Evolutionary conservation across 805 yeast genomes (phyloP).

Genomic region (Starmerella sp.): DNA sequence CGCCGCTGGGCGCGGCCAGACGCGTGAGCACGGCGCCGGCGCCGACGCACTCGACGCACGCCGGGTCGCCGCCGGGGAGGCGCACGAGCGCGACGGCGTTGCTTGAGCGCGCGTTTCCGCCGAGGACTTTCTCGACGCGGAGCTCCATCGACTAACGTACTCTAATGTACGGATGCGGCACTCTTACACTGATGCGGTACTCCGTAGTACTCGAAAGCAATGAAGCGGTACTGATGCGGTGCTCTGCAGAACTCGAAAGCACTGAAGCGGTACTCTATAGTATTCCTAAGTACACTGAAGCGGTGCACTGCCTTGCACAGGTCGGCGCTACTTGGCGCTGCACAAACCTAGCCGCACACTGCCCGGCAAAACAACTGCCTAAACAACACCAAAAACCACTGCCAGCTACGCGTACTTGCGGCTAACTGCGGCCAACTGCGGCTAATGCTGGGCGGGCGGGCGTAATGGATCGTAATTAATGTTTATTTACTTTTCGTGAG

Average conservation of each 20-base stretch:
- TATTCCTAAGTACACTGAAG: too few relatives aligned
- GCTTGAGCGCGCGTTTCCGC: neutral
- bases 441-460: neutral
- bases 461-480: neutral
- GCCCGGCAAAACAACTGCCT: too few relatives aligned
- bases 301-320: too few relatives aligned
- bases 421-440: neutral
- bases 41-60: conserved; percentile 13
- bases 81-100: neutral
- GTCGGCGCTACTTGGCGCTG: neutral
- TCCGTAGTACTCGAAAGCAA: too few relatives aligned
- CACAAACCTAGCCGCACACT: neutral
- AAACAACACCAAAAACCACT: neutral
- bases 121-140: neutral
- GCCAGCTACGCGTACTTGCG: too few relatives aligned
- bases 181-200: too few relatives aligned
- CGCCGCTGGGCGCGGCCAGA: neutral
- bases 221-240: too few relatives aligned
- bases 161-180: too few relatives aligned
- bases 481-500: neutral
- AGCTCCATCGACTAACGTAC: conserved; percentile 2
- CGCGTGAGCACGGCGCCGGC: conserved; percentile 14
- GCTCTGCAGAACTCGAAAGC: too few relatives aligned
- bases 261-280: too few relatives aligned
- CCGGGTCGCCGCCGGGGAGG: neutral